These are phyloP conservation scores for Gypsophila paniculata DNA, from an alignment of 179 eudicot genomes.

Conservation along the genomic window DNA sequence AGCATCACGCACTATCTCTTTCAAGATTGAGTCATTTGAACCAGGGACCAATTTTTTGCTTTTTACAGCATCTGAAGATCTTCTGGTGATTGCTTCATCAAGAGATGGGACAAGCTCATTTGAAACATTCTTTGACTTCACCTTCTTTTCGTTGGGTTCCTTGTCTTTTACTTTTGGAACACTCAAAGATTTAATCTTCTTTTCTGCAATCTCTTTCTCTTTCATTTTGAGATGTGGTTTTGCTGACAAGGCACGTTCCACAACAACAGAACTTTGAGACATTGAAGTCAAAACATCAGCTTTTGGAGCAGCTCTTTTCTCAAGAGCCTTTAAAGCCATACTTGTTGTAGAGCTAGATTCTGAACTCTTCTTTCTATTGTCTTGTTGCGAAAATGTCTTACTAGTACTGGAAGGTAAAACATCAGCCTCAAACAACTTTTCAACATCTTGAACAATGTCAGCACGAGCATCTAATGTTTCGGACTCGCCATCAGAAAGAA, in stretches of 20 bases:
- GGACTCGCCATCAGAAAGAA: constrained; percentile 76
- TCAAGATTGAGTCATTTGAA: constrained; percentile 38
- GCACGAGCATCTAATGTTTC: constrained; percentile 31
- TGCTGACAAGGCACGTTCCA: constrained; percentile 26
- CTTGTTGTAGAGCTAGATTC: constrained; percentile 23
- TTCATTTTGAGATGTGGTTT: constrained; percentile 34
- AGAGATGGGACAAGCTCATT: constrained; percentile 23
- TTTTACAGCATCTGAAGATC: constrained; percentile 22
- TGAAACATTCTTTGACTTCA: constrained; percentile 24
- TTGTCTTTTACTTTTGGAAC: constrained; percentile 27
- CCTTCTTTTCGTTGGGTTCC: constrained; percentile 28
- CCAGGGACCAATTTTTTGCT: constrained; percentile 25
- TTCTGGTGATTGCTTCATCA: constrained; percentile 29
- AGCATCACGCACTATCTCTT: constrained; percentile 53
- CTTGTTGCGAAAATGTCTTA: constrained; percentile 28
- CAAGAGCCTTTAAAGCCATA: constrained; percentile 16
- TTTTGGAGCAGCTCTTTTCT: constrained; percentile 23
- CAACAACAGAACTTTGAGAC: constrained; percentile 29
- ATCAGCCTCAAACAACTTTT: constrained; percentile 25
- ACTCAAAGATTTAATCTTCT: constrained; percentile 25
- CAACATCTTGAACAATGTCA: constrained; percentile 21
- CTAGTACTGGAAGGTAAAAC: constrained; percentile 22
- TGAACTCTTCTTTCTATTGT: constrained; percentile 22
- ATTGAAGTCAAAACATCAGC: constrained; percentile 25
- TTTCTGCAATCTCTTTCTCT: constrained; percentile 26